Conservation (phyloP, 371 early-diverging fungal genomes). For the Mucor irregularis region DNA sequence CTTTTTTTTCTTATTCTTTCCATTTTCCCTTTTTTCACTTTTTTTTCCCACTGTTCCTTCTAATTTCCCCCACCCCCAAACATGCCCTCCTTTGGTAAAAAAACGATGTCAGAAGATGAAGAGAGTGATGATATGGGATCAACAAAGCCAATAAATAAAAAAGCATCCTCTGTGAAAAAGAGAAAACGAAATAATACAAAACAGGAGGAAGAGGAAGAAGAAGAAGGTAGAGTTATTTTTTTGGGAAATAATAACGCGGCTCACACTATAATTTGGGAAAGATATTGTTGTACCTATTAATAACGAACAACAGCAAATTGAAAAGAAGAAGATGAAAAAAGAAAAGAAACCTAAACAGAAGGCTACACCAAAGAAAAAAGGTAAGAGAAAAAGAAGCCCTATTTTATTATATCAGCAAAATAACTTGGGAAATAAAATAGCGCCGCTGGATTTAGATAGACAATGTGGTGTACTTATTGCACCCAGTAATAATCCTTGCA, state of each 20-base stretch:
- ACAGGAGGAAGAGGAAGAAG: conserved; percentile 4
- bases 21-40: neutral
- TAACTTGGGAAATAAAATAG: conserved; percentile 16
- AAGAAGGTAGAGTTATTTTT: neutral
- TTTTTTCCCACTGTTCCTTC: neutral
- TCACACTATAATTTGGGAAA: neutral
- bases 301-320: neutral
- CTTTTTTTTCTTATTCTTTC: neutral
- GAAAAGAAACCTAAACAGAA: conserved; percentile 35
- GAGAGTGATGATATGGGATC: conserved; percentile 25
- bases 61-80: neutral
- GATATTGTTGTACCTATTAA: neutral
- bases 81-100: neutral
- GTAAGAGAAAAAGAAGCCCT: conserved; percentile 3
- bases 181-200: conserved; percentile 10
- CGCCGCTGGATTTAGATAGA: conserved; percentile 75
- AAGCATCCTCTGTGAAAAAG: neutral
- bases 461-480: conserved; percentile 77
- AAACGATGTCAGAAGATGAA: conserved; percentile 3
- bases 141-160: neutral
- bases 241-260: conserved; percentile 3
- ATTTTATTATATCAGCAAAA: too few species aligned
- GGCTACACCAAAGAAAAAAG: conserved; percentile 30
- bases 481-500: conserved; percentile 63
- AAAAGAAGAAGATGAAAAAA: conserved; percentile 43